Evolutionary conservation across 1,139 yeast species (phyloP).

Genomic region (Spathaspora sp.): DNA sequence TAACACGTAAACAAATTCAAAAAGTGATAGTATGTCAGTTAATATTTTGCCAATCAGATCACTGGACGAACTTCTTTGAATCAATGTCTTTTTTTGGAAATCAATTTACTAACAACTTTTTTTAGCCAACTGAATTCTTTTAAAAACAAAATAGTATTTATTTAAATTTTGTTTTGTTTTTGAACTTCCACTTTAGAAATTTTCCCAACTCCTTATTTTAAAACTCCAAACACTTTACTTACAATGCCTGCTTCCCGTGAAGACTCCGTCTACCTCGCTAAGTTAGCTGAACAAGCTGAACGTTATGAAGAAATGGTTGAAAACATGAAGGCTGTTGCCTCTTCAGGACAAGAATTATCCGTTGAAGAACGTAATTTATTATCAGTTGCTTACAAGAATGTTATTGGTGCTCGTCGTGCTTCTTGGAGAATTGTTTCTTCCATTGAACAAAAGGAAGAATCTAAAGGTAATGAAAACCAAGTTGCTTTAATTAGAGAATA

Average conservation of each 20-base stretch:
- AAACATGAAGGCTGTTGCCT: slow-evolving; percentile 96
- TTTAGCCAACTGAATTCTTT: slow-evolving; percentile 5
- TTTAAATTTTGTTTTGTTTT: not conserved
- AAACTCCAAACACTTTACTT: not conserved
- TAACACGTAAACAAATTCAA: not conserved
- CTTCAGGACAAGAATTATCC: slow-evolving; percentile 91
- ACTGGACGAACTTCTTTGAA: no score
- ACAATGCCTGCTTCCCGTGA: slow-evolving; percentile 87
- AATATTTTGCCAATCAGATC: not conserved
- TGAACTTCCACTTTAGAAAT: not conserved
- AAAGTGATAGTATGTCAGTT: not conserved
- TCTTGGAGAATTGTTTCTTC: slow-evolving; percentile 99
- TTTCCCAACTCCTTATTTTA: not conserved
- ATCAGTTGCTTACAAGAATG: slow-evolving; percentile 97
- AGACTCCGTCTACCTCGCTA: slow-evolving; percentile 97
- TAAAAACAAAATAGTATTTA: slow-evolving; percentile 2
- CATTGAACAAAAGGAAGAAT: slow-evolving; percentile 97
- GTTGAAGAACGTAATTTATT: slow-evolving; percentile 97
- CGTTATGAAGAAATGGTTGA: slow-evolving; percentile 99
- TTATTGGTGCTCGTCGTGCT: slow-evolving; percentile 98
- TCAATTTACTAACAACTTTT: slow-evolving; percentile 5
- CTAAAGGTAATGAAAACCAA: slow-evolving; percentile 88
- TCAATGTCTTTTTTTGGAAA: not conserved
- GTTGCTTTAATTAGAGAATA: slow-evolving; percentile 88
- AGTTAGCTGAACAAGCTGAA: slow-evolving; percentile 99